Base-by-base conservation (phyloP, 805 yeast genomes). In the Pichia cephalocereana region DNA sequence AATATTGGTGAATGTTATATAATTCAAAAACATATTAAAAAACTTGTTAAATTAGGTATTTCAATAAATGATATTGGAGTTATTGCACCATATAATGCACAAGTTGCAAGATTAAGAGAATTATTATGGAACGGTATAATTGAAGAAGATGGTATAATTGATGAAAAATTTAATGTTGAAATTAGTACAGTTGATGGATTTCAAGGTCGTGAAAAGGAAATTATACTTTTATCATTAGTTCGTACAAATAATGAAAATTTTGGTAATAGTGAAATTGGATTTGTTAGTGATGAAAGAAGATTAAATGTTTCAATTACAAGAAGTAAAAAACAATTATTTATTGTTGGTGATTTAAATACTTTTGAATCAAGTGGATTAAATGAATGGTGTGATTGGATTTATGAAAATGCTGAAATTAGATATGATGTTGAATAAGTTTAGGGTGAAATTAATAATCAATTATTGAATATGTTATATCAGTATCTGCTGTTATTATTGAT, bases 191-290 rank as follows among this genome's bases (percentile, higher is more conserved):
- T 91, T 6, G 99, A 91, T 67, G 97, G 97, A 1, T 93, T 91
- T 59, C 99, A 91, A 68, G 99, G 99, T 1, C 71, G 97, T 52
- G 99, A 91, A 60, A 93, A 91, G 63, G 95, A 90, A 57, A 83
- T 81, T 0, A 88, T 91, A 8, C 73, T 91, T 1, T 67, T 93
- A 12, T 75, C 93, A 2, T 64, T 91, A 46, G 97, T 91, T 2
- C 71, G 99, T 53, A 19, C 23, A 19, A 83, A 93, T 38, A 91
- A 91, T 62, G 82, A 76, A 19, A 57, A 66, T 2, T 49, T 45
- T 41, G 38, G 23, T 15, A 26, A 44, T 12, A 63, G 72, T 34
- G 86, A 83, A 46, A 82, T 90, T 43, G 98, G 98, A 10, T 93
- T 91, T 59, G 67, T 93, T 46, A 72, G 74, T 26, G 97, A 91